phyloP scores from a whole-genome alignment of 257 asterid genomes.

The Lavandula angustifolia region DNA sequence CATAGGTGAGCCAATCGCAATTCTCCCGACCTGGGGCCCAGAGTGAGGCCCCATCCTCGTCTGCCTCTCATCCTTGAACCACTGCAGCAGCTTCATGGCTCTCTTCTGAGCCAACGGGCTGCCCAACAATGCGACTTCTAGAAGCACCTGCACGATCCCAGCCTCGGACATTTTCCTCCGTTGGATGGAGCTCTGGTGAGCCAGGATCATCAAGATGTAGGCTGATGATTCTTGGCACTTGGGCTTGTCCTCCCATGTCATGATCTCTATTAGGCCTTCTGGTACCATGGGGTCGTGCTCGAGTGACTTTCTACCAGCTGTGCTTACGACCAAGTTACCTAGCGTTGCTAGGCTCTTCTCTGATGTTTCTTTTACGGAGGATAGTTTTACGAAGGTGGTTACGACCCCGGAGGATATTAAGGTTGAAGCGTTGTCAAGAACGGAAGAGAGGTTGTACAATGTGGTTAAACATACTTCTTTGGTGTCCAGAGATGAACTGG shows the following conservation, averaged over 20 bases:
- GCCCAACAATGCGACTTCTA: conserved; percentile 80
- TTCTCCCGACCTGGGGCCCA: conserved; percentile 74
- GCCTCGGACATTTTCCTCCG: conserved; percentile 80
- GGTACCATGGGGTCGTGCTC: conserved; percentile 61
- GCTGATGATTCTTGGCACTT: conserved; percentile 74
- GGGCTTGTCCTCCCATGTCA: conserved; percentile 74
- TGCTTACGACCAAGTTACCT: conserved; percentile 68
- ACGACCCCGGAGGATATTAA: conserved; percentile 46
- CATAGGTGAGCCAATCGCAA: conserved; percentile 41
- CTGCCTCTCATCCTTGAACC: conserved; percentile 86
- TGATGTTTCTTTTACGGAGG: conserved; percentile 47
- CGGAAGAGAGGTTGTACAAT: conserved; percentile 61
- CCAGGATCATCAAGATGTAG: conserved; percentile 79
- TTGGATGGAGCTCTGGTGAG: conserved; percentile 74
- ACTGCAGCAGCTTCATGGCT: conserved; percentile 74
- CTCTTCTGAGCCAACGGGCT: conserved; percentile 83
- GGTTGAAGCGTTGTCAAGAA: conserved; percentile 47
- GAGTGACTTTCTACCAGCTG: conserved; percentile 57
- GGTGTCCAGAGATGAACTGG: conserved; percentile 46
- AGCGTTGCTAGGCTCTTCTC: conserved; percentile 67
- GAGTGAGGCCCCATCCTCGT: conserved; percentile 75
- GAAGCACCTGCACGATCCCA: conserved; percentile 78
- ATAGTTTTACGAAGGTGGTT: conserved; percentile 42
- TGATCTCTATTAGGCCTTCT: conserved; percentile 64
- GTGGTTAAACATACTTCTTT: conserved; percentile 50